Base-by-base conservation (phyloP, 148 eudicot species). In the Linanthus parryae region DNA sequence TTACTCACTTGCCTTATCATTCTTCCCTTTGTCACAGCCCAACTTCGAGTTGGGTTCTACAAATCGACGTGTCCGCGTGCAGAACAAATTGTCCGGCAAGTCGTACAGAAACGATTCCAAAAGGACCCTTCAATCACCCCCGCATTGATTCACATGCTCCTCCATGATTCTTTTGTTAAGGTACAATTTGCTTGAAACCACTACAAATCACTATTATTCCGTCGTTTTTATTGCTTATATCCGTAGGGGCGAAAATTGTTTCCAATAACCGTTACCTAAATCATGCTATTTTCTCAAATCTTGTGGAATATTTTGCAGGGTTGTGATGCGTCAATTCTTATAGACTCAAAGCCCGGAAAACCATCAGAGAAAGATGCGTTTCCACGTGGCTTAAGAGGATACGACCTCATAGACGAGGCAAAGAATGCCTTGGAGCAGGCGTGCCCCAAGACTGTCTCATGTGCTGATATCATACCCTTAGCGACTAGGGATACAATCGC, bases 251-350 rank as follows among this genome's bases (percentile, higher is more conserved):
- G n/a, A n/a, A n/a, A n/a, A n/a, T n/a, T n/a, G n/a, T n/a, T n/a
- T n/a, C n/a, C n/a, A n/a, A n/a, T n/a, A n/a, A n/a, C n/a, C n/a
- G n/a, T n/a, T n/a, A n/a, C n/a, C n/a, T n/a, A n/a, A n/a, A n/a
- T n/a, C n/a, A n/a, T n/a, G n/a, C n/a, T n/a, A n/a, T n/a, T n/a
- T n/a, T n/a, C n/a, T n/a, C n/a, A n/a, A n/a, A n/a, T n/a, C n/a
- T n/a, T n/a, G n/a, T n/a, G n/a, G n/a, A n/a, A n/a, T n/a, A n/a
- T n/a, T n/a, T n/a, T n/a, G n/a, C n/a, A 68, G 73, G 73, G 73
- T 18, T 68, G 73, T 44, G 73, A 68, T 36, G 73, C 73, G 12
- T 68, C 73, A 9, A 61, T 68, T 18, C 63, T 68, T 6, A 61
- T 68, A 17, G 73, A 68, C 56, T 49, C 67, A 3, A 61, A 66